A percentile compares a stretch with the other conserved stretches of the same genome.
These are phyloP conservation scores for Chlorella vulgaris DNA, from an alignment of 139 green algal genomes.

Conservation along the genomic window DNA sequence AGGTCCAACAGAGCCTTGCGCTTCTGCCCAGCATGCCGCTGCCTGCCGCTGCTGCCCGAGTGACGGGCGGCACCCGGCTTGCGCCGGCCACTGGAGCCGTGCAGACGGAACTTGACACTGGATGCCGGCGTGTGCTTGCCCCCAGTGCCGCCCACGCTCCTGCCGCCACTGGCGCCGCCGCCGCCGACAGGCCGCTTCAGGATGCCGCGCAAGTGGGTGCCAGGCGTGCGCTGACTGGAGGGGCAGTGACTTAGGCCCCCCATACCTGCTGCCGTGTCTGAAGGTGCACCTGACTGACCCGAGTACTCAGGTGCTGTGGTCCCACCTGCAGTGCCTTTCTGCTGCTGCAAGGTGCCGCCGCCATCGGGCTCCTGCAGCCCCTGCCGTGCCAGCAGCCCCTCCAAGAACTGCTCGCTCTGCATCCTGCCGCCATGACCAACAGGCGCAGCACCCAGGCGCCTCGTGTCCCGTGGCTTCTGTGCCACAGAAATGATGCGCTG, in stretches of 20 bases:
- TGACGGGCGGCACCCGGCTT: neutral
- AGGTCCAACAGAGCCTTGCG: slow-evolving; percentile 34
- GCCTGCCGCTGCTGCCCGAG: slow-evolving; percentile 28
- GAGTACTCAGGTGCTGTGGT: neutral
- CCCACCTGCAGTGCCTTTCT: neutral
- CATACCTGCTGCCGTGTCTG: neutral
- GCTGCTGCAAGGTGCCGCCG: neutral
- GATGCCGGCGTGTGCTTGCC: slow-evolving; percentile 18
- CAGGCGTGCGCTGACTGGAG: slow-evolving; percentile 13
- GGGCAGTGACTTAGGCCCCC: neutral
- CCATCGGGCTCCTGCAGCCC: too few species aligned
- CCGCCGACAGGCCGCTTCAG: slow-evolving; percentile 7
- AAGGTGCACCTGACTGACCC: neutral
- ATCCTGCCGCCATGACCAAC: neutral
- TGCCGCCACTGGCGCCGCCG: neutral
- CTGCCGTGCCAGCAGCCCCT: slow-evolving; percentile 9
- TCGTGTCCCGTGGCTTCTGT: slow-evolving; percentile 23
- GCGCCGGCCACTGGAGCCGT: neutral
- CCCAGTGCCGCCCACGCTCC: neutral
- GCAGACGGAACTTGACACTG: slow-evolving; percentile 20
- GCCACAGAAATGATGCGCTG: slow-evolving; percentile 24
- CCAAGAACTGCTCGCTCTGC: slow-evolving; percentile 17
- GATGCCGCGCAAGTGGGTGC: slow-evolving; percentile 24
- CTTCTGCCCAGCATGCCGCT: slow-evolving; percentile 27
- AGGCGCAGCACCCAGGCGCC: neutral